Conservation (phyloP, 176 grass and related monocot species). For the Olyra latifolia region DNA sequence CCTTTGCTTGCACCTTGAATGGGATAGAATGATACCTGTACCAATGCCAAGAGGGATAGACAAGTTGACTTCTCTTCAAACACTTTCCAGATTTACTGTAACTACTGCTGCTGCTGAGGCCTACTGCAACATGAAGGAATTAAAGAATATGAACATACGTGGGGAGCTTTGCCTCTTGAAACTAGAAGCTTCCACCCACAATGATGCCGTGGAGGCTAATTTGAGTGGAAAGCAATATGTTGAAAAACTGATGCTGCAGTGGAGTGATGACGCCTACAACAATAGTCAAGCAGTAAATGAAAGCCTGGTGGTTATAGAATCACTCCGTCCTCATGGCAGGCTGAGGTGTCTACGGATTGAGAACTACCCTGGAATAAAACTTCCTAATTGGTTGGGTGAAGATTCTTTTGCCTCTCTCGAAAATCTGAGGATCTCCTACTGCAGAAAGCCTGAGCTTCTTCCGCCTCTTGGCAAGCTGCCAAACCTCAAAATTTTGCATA, state of each 20-base stretch:
- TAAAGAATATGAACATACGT: slow-evolving; percentile 46
- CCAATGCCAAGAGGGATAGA: slow-evolving; percentile 30
- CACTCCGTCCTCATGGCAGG: slow-evolving; percentile 15
- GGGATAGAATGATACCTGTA: slow-evolving; percentile 35
- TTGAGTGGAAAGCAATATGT: slow-evolving; percentile 40
- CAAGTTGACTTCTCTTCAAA: slow-evolving; percentile 41
- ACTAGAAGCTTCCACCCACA: slow-evolving; percentile 22
- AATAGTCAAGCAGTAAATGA: not conserved
- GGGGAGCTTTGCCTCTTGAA: slow-evolving; percentile 60
- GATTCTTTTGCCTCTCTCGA: slow-evolving; percentile 29
- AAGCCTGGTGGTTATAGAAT: not conserved
- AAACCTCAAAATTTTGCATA: slow-evolving; percentile 27
- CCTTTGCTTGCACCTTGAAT: slow-evolving; percentile 49
- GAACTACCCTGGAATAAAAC: slow-evolving; percentile 36
- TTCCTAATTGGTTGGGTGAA: slow-evolving; percentile 48
- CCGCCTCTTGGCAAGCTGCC: slow-evolving; percentile 22
- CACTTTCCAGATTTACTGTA: slow-evolving; percentile 48
- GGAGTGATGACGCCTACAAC: slow-evolving; percentile 8
- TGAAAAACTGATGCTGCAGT: slow-evolving; percentile 47
- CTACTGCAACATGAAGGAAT: slow-evolving; percentile 38
- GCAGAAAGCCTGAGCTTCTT: slow-evolving; percentile 10
- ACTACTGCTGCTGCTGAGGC: not conserved
- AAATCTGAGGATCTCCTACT: slow-evolving; percentile 33
- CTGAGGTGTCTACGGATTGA: slow-evolving; percentile 34
- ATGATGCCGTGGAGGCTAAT: slow-evolving; percentile 23